phyloP scores from a whole-genome alignment of 116 monocot genomes.

The Dioscorea cayenensis region DNA sequence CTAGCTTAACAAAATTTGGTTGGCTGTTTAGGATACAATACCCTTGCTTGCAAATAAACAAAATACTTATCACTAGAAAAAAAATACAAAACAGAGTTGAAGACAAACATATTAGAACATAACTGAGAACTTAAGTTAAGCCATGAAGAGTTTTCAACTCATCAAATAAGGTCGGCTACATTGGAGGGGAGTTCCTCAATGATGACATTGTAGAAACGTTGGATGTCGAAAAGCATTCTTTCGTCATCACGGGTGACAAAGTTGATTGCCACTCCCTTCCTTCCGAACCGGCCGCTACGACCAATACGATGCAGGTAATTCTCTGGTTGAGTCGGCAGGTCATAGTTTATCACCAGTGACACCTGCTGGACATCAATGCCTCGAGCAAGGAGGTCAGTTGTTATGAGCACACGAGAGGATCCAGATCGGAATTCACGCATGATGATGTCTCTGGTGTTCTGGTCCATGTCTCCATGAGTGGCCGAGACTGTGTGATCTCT shows the following conservation, averaged over 20 bases:
- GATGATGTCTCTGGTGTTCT: slow-evolving; percentile 43
- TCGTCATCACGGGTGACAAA: slow-evolving; percentile 45
- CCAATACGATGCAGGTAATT: slow-evolving; percentile 54
- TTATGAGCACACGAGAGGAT: slow-evolving; percentile 38
- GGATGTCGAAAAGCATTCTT: slow-evolving; percentile 35
- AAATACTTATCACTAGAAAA: too few relatives aligned
- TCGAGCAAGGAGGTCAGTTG: slow-evolving; percentile 45
- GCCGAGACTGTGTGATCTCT: slow-evolving; percentile 46
- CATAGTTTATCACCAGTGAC: slow-evolving; percentile 43
- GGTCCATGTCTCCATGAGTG: slow-evolving; percentile 43
- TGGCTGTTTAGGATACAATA: too few relatives aligned
- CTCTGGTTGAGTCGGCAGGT: slow-evolving; percentile 47
- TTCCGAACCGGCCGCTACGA: slow-evolving; percentile 39
- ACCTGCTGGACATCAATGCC: slow-evolving; percentile 58
- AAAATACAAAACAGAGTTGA: too few relatives aligned
- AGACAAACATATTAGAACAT: too few relatives aligned
- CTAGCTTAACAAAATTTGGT: too few relatives aligned
- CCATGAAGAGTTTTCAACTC: neutral
- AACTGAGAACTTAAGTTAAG: too few relatives aligned
- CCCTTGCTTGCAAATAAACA: too few relatives aligned
- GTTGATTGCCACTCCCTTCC: slow-evolving; percentile 48
- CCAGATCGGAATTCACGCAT: slow-evolving; percentile 53
- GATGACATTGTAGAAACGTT: slow-evolving; percentile 30
- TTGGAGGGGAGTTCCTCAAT: slow-evolving; percentile 33
- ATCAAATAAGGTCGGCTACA: slow-evolving; percentile 7